Evolutionary conservation across 768 basidiomycete species (phyloP).

Genomic region (Calocera viscosa): DNA sequence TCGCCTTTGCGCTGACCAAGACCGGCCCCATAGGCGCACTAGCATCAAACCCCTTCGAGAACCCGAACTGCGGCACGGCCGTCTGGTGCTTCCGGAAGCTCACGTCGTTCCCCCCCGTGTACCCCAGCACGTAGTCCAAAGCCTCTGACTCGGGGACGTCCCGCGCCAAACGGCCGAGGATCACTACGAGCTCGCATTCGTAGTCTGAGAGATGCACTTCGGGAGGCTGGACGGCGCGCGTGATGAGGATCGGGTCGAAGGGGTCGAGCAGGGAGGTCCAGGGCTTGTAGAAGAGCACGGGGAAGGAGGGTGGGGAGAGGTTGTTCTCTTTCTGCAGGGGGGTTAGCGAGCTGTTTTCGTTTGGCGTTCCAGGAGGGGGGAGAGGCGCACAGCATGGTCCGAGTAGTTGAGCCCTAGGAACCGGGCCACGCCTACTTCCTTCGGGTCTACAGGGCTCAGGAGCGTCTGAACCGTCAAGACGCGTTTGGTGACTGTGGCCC

Average conservation of each 20-base stretch:
- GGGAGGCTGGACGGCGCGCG: constrained; percentile 54
- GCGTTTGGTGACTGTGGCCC: constrained; percentile 48
- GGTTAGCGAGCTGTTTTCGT: neutral
- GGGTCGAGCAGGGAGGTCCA: constrained; percentile 57
- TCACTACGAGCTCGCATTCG: constrained; percentile 67
- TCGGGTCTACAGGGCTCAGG: constrained; percentile 42
- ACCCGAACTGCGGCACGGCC: constrained; percentile 72
- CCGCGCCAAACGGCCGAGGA: constrained; percentile 71
- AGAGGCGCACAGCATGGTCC: constrained; percentile 57
- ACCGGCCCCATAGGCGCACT: constrained; percentile 65
- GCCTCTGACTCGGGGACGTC: constrained; percentile 70
- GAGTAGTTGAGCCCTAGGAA: constrained; percentile 73
- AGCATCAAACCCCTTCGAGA: constrained; percentile 75
- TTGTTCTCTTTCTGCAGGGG: neutral
- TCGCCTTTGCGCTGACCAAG: constrained; percentile 50
- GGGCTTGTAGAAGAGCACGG: constrained; percentile 72
- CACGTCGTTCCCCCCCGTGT: constrained; percentile 70
- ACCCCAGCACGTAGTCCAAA: constrained; percentile 74
- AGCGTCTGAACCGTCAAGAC: constrained; percentile 60
- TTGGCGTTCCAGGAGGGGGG: neutral
- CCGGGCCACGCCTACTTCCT: constrained; percentile 56
- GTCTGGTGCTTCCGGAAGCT: constrained; percentile 68
- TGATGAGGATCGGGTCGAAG: constrained; percentile 50
- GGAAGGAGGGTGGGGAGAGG: constrained; percentile 27
- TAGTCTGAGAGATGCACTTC: constrained; percentile 66